These are phyloP conservation scores for Claviceps humidiphila DNA, from an alignment of 2,329 filamentous ascomycete genomes.

Conservation along the genomic window DNA sequence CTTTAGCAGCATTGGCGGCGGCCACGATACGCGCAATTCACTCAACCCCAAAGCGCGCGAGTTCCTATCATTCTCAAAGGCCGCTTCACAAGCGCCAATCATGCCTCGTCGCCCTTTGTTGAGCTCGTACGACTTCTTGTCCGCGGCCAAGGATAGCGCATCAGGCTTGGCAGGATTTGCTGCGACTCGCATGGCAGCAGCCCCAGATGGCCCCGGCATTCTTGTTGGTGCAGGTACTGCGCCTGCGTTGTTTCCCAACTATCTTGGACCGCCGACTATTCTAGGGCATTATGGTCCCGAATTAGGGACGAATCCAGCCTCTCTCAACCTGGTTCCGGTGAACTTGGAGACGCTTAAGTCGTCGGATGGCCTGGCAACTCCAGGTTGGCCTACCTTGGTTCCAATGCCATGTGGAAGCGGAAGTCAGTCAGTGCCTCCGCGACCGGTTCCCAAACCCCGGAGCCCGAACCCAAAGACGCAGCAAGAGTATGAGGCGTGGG, in stretches of 20 bases:
- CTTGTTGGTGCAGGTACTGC: neutral
- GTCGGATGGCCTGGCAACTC: neutral
- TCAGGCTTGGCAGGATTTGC: neutral
- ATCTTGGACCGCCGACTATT: neutral
- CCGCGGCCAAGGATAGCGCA: neutral
- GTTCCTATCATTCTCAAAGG: conserved; percentile 6
- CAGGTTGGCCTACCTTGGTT: neutral
- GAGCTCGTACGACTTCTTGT: neutral
- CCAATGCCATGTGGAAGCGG: neutral
- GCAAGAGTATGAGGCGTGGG: conserved; percentile 33
- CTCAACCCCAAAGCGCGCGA: conserved; percentile 11
- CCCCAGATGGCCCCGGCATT: neutral
- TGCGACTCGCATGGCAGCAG: neutral
- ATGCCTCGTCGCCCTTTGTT: neutral
- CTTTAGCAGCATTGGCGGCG: neutral
- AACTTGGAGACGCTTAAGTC: neutral
- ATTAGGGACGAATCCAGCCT: neutral
- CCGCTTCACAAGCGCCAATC: neutral
- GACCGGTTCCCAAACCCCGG: conserved; percentile 25
- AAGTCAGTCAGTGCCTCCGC: conserved; percentile 6
- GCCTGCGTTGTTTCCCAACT: neutral
- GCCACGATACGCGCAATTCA: neutral
- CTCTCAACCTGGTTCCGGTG: neutral
- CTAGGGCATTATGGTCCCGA: neutral
- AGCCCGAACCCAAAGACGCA: conserved; percentile 27